Evolutionary conservation across 2,329 filamentous ascomycete genomes (phyloP).

Genomic region (Pseudocercospora ulei): DNA sequence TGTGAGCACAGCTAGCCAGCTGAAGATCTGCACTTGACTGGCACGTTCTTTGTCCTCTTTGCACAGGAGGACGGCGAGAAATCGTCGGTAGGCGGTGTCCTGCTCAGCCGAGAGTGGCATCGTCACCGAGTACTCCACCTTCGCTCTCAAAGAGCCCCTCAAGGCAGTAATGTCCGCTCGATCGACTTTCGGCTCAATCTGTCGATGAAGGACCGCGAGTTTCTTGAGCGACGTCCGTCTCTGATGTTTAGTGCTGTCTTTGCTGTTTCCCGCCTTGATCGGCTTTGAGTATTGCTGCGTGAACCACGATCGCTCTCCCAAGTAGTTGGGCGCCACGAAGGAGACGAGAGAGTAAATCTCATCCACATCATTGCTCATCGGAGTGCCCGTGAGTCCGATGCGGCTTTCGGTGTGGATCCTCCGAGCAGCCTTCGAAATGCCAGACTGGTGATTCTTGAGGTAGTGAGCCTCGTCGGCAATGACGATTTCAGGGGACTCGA

Average conservation of each 20-base stretch:
- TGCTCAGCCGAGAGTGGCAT: slow-evolving; percentile 62
- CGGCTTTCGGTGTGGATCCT: slow-evolving; percentile 58
- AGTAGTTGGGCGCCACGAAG: slow-evolving; percentile 71
- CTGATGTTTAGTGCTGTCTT: slow-evolving; percentile 51
- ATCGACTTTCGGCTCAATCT: slow-evolving; percentile 68
- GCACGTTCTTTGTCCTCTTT: slow-evolving; percentile 32
- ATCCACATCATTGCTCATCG: slow-evolving; percentile 69
- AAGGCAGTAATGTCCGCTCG: slow-evolving; percentile 61
- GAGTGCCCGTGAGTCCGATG: slow-evolving; percentile 79
- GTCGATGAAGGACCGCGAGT: slow-evolving; percentile 59
- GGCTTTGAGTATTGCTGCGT: slow-evolving; percentile 58
- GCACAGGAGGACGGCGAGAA: slow-evolving; percentile 38
- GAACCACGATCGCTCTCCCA: slow-evolving; percentile 62
- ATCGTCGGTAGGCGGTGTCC: slow-evolving; percentile 50
- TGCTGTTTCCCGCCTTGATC: slow-evolving; percentile 61
- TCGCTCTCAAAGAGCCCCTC: slow-evolving; percentile 57
- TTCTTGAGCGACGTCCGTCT: slow-evolving; percentile 54
- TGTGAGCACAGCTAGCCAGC: slow-evolving; percentile 46
- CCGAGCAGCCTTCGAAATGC: slow-evolving; percentile 47
- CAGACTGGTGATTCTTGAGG: slow-evolving; percentile 57
- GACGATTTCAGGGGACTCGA: slow-evolving; percentile 58
- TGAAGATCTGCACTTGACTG: slow-evolving; percentile 42
- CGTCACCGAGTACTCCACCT: slow-evolving; percentile 72
- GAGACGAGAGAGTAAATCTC: slow-evolving; percentile 84
- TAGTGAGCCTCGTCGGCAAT: slow-evolving; percentile 77